These are phyloP conservation scores for Candolleomyces eurysporus DNA, from an alignment of 768 basidiomycete species.

Conservation along the genomic window DNA sequence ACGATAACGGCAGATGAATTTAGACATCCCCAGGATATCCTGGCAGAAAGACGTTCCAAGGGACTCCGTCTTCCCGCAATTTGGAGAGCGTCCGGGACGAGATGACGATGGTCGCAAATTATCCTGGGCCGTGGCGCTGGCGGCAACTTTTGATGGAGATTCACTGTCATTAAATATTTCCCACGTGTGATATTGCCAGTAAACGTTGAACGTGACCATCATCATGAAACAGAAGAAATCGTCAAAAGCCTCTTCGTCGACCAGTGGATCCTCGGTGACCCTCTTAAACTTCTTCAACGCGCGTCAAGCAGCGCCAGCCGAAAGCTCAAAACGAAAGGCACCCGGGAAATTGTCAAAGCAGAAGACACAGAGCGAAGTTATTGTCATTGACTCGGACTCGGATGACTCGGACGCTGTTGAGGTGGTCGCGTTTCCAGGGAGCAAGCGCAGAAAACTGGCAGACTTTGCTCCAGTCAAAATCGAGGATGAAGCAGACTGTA, in stretches of 20 bases:
- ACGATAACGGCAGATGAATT: too few species aligned
- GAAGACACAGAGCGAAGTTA: slow-evolving; percentile 36
- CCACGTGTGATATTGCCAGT: too few species aligned
- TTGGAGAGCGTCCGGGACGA: too few species aligned
- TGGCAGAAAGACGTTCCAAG: too few species aligned
- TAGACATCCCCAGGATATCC: too few species aligned
- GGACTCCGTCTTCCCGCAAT: too few species aligned
- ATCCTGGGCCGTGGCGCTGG: too few species aligned
- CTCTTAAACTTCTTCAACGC: slow-evolving; percentile 11
- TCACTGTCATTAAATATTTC: too few species aligned
- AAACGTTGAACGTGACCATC: too few species aligned
- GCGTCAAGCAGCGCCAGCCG: background rate
- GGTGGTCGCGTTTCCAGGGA: slow-evolving; percentile 23
- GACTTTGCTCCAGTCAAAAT: slow-evolving; percentile 7
- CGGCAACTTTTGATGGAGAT: too few species aligned
- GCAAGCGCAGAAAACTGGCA: slow-evolving; percentile 22
- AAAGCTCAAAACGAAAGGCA: background rate
- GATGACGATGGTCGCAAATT: too few species aligned
- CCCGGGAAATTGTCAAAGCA: background rate
- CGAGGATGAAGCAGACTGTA: slow-evolving; percentile 6
- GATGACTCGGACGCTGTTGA: slow-evolving; percentile 40
- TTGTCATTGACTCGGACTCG: slow-evolving; percentile 64
- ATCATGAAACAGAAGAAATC: slow-evolving; percentile 12
- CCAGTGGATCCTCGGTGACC: slow-evolving; percentile 1
- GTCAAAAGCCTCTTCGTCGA: background rate